phyloP scores from a whole-genome alignment of 225 moss, liverwort and hornwort species.

The Antitrichia curtipendula region DNA sequence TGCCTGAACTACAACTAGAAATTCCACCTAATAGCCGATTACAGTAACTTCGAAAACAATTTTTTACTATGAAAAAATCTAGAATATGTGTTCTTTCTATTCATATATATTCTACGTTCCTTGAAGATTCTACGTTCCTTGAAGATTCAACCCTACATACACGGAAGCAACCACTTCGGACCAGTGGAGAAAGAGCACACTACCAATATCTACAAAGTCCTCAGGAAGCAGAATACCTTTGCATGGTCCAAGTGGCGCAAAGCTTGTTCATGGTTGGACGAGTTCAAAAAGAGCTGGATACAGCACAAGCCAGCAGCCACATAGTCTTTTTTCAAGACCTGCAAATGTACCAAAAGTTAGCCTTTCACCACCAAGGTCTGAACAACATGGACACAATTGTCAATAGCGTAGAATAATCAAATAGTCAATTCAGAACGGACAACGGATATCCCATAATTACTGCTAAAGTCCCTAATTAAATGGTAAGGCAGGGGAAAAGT shows the following conservation, averaged over 20 bases:
- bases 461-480: not conserved
- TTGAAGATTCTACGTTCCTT: not conserved
- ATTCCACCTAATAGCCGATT: not conserved
- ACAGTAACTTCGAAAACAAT: not conserved
- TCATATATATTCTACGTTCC: not conserved
- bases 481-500: not conserved
- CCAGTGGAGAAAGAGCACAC: not conserved
- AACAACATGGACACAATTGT: not conserved
- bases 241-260: constrained; percentile 87
- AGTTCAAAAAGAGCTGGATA: constrained; percentile 94
- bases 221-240: constrained; percentile 32
- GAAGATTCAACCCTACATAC: not conserved
- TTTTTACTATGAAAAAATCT: not conserved
- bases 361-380: not conserved
- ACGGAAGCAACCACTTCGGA: not conserved
- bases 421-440: not conserved
- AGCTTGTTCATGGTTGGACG: constrained; percentile 71
- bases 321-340: constrained; percentile 95
- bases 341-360: constrained; percentile 1
- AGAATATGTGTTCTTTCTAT: not conserved
- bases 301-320: constrained; percentile 96
- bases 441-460: not conserved
- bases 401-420: not conserved
- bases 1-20: not conserved
- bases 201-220: not conserved